Evolutionary conservation across 2,329 filamentous ascomycete species (phyloP).

Genomic region (Zasmidium citrigriseum): DNA sequence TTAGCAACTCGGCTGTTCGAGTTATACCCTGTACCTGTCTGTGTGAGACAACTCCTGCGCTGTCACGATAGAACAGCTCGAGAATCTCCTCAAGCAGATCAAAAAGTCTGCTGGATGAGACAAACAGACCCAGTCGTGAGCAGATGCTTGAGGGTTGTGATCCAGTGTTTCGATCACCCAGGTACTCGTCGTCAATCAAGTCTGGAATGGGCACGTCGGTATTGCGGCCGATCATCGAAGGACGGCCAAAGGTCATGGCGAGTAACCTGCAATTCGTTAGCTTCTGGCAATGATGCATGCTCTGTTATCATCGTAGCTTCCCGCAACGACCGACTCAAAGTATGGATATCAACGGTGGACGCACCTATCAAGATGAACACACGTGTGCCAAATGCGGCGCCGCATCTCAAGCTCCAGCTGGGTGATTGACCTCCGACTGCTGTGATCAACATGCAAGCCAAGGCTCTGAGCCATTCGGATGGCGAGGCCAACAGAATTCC

Average conservation of each 20-base stretch:
- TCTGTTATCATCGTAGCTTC: too few species aligned
- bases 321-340: too few species aligned
- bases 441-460: conserved; percentile 65
- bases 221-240: conserved; percentile 29
- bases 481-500: conserved; percentile 37
- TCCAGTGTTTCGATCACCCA: conserved; percentile 48
- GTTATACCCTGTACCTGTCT: conserved; percentile 9
- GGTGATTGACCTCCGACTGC: conserved; percentile 50
- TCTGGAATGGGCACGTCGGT: conserved; percentile 28
- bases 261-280: conserved; percentile 42
- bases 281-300: conserved; percentile 46
- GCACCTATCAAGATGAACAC: conserved; percentile 40
- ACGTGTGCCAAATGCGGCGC: conserved; percentile 59
- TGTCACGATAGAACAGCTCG: conserved; percentile 25
- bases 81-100: conserved; percentile 29
- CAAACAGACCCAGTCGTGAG: conserved; percentile 34
- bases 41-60: conserved; percentile 7
- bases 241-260: conserved; percentile 38
- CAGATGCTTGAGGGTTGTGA: conserved; percentile 35
- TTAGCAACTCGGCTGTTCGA: conserved; percentile 20
- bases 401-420: conserved; percentile 69
- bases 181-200: conserved; percentile 54
- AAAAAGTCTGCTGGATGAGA: conserved; percentile 28
- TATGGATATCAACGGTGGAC: too few species aligned
- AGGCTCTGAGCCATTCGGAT: conserved; percentile 68